Percentiles rank a stretch among this genome's conserved stretches.
Conservation (phyloP, 2,329 filamentous ascomycete species). For the Alternaria sp. region DNA sequence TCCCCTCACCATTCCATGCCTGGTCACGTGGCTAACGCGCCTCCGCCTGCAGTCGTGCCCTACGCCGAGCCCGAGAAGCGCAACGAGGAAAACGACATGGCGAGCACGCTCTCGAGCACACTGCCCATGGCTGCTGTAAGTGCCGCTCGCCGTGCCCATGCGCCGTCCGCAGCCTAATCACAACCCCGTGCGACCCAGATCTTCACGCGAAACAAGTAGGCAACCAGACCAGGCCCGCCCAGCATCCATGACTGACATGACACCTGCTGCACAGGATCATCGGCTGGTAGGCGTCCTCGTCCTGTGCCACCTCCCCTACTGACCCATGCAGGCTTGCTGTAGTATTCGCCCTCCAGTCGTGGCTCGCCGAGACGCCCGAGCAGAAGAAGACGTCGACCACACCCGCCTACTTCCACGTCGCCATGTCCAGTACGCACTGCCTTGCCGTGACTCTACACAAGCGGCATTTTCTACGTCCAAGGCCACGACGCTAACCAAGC, state of each 20-base stretch:
- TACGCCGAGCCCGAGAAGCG: slow-evolving; percentile 79
- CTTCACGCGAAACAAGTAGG: slow-evolving; percentile 86
- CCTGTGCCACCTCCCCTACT: slow-evolving; percentile 22
- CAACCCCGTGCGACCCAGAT: too few relatives aligned
- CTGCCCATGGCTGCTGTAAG: slow-evolving; percentile 88
- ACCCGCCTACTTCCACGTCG: slow-evolving; percentile 76
- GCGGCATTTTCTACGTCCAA: too few relatives aligned
- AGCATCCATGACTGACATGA: slow-evolving; percentile 29
- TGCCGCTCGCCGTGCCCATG: slow-evolving; percentile 29
- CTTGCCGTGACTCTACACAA: background rate
- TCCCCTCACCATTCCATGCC: slow-evolving; percentile 13
- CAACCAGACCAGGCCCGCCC: slow-evolving; percentile 13
- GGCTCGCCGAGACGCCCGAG: slow-evolving; percentile 78
- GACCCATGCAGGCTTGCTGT: slow-evolving; percentile 69
- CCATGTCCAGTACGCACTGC: slow-evolving; percentile 75
- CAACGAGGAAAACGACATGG: slow-evolving; percentile 71
- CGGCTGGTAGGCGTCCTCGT: slow-evolving; percentile 62
- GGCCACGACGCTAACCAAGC: slow-evolving; percentile 19
- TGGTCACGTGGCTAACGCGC: slow-evolving; percentile 44
- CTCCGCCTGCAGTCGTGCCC: slow-evolving; percentile 73
- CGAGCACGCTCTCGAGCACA: slow-evolving; percentile 76
- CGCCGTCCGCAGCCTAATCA: too few relatives aligned
- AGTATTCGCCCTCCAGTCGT: slow-evolving; percentile 76
- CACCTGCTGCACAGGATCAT: slow-evolving; percentile 62
- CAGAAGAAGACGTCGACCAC: slow-evolving; percentile 70